These are phyloP conservation scores for Posidonia australis DNA, from an alignment of 106 monocot genomes.

Conservation along the genomic window DNA sequence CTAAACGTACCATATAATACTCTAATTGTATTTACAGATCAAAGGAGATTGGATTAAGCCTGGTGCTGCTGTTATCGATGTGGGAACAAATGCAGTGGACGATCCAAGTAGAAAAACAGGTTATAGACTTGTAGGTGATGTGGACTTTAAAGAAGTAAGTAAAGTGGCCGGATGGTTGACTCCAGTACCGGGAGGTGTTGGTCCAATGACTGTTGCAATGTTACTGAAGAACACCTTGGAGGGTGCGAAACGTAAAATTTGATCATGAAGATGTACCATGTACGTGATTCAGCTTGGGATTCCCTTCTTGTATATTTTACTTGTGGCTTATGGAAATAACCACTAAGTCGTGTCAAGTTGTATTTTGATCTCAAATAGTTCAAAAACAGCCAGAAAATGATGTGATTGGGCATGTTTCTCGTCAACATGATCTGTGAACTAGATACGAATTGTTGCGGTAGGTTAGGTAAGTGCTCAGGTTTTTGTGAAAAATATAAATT, in stretches of 20 bases:
- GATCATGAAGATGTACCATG: neutral
- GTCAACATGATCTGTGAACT: too few species aligned
- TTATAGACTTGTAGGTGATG: constrained; percentile 86
- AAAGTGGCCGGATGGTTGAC: constrained; percentile 88
- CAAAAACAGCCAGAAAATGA: too few species aligned
- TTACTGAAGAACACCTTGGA: constrained; percentile 82
- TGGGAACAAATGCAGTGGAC: constrained; percentile 73
- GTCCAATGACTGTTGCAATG: constrained; percentile 93
- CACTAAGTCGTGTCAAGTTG: too few species aligned
- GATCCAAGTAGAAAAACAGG: constrained; percentile 77
- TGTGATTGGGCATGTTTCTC: too few species aligned
- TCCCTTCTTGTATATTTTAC: neutral
- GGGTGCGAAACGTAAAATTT: constrained; percentile 54
- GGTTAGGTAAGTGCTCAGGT: too few species aligned
- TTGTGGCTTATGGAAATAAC: too few species aligned
- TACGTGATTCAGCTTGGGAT: neutral
- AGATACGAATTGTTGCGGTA: too few species aligned
- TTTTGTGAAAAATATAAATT: too few species aligned
- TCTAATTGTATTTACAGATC: constrained; percentile 31
- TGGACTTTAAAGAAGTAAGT: constrained; percentile 68
- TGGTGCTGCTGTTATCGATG: constrained; percentile 88
- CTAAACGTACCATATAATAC: neutral
- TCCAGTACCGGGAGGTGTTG: constrained; percentile 88
- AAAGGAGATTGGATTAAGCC: constrained; percentile 95
- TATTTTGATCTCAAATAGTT: too few species aligned